Conservation (phyloP, 1,139 yeast species). For the Hansenula lynferdii region DNA sequence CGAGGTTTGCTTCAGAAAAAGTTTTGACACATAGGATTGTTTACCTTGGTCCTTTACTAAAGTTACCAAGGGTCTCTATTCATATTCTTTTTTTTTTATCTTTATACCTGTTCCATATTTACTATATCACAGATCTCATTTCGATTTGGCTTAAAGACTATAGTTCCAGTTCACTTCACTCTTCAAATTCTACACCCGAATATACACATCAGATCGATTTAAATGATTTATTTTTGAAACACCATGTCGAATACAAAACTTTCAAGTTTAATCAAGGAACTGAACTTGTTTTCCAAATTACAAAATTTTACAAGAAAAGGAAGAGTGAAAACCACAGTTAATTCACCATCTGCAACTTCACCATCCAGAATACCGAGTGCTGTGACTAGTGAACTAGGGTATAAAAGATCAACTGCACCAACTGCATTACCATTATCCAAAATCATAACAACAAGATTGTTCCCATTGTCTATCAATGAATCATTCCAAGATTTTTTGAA, state of each 20-base stretch:
- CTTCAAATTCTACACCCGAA: no score
- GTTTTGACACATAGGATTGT: no score
- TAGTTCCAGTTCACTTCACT: no score
- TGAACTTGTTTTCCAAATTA: background rate
- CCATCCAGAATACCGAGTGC: background rate
- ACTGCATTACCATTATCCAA: constrained; percentile 55
- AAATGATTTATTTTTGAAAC: background rate
- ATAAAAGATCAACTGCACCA: constrained; percentile 52
- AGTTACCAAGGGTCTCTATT: no score
- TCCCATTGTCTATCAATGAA: constrained; percentile 51
- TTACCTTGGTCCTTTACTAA: no score
- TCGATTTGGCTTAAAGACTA: no score
- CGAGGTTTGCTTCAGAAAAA: no score
- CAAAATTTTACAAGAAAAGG: background rate
- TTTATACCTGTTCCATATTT: no score
- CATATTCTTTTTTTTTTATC: no score
- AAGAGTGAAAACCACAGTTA: background rate
- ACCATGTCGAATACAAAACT: constrained; percentile 1
- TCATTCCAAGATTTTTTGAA: constrained; percentile 46
- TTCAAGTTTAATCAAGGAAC: background rate
- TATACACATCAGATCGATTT: background rate
- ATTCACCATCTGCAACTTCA: background rate
- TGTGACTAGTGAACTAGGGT: constrained; percentile 16
- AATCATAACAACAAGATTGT: constrained; percentile 41
- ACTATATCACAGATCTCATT: no score